Evolutionary conservation across 2,329 filamentous ascomycete species (phyloP), one percentile per base, ranked within the genome.

Genomic region (Aspergillus sp.): DNA sequence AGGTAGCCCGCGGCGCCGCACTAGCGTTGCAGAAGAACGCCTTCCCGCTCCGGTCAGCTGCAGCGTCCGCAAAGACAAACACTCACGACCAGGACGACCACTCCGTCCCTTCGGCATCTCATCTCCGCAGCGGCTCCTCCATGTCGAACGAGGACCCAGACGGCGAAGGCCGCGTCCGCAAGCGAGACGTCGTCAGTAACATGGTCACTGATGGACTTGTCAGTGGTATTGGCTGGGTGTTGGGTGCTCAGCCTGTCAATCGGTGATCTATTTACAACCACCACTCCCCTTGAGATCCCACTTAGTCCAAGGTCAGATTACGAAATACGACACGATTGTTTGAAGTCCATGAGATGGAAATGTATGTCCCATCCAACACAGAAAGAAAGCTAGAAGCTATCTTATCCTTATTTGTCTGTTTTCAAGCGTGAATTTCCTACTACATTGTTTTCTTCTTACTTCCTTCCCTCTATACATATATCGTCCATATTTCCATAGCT

Each of bases 211-310:
- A 85, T 2, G 85, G 85, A 6, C 72, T 89, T 69, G 85, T 84
- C 7, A 86, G 81, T 70, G 87, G 87, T 9, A 78, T 89, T 68
- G 87, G 87, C 8, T 89, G 87, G 87, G 84, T 89, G 59, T 71
- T 89, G 57, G 87, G 87, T 72, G 80, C 79, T 57, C 78, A 80
- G 61, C 78, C 79, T 13, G 75, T 79, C 49, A 74, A 76, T 69
- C 70, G 70, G 61, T 72, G 39, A 47, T 45, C 30, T 4, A 25
- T 36, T 36, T 15, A 32, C 5, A 36, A 36, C 4, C 5, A 5
- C 12, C 23, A 7, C 23, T 19, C 23, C 12, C 32, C 12, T 32
- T 12, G 12, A 48, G 23, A 13, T 4, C 9, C 28, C 28, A 30
- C 9, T 30, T 30, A 30, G 0, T 10, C 5, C 28, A 30, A 30